These are phyloP conservation scores for Kockovaella imperatae DNA, from an alignment of 768 basidiomycete species.

Conservation along the genomic window DNA sequence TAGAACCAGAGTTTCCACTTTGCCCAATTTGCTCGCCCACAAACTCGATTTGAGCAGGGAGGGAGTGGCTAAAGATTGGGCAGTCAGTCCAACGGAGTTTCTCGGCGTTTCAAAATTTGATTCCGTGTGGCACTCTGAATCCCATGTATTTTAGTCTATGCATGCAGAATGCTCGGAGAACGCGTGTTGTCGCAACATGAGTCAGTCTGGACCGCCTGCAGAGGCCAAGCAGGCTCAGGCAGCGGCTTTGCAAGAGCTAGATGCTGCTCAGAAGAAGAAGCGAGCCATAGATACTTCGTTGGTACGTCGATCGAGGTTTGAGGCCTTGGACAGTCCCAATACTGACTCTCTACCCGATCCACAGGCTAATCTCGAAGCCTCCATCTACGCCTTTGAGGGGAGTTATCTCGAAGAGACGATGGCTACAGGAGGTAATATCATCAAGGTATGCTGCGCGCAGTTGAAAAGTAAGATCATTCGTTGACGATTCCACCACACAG, in stretches of 20 bases:
- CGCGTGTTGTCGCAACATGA: slow-evolving; percentile 28
- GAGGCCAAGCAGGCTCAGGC: slow-evolving; percentile 42
- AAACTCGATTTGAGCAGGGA: no score
- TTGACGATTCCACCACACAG: slow-evolving; percentile 9
- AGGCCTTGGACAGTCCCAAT: neutral
- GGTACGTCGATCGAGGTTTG: slow-evolving; percentile 10
- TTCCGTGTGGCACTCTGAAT: no score
- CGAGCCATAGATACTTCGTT: slow-evolving; percentile 26
- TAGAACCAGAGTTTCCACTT: neutral
- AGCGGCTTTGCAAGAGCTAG: slow-evolving; percentile 30
- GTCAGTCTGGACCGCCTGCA: slow-evolving; percentile 34
- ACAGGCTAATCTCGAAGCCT: slow-evolving; percentile 45
- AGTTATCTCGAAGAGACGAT: slow-evolving; percentile 46
- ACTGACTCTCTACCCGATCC: neutral
- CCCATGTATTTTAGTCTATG: neutral
- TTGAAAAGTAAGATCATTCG: neutral
- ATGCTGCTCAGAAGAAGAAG: slow-evolving; percentile 32
- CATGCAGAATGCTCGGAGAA: no score
- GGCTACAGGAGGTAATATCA: slow-evolving; percentile 46
- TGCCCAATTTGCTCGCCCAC: neutral
- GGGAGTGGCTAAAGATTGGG: neutral
- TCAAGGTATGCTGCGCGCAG: slow-evolving; percentile 45
- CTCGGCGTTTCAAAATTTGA: slow-evolving; percentile 35
- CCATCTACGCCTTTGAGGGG: slow-evolving; percentile 47
- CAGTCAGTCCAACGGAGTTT: slow-evolving; percentile 30